Conservation (phyloP, 1,139 yeast species). For the Sugiyamaella pinicola region DNA sequence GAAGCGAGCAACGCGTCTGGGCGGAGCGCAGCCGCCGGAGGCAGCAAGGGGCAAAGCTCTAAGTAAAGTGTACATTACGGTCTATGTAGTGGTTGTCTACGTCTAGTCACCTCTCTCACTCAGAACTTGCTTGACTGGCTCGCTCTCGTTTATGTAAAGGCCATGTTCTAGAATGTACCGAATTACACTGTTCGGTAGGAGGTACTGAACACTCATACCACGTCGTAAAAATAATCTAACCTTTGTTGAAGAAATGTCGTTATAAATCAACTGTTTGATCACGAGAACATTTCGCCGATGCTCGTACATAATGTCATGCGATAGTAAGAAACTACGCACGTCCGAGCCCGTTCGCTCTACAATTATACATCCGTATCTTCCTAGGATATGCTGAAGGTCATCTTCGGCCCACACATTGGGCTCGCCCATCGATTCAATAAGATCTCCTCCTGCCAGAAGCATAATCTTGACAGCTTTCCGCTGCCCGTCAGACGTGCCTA, state of each 20-base stretch:
- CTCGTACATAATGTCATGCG: constrained; percentile 97
- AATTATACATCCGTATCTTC: constrained; percentile 92
- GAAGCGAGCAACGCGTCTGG: constrained; percentile 2
- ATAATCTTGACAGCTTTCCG: constrained; percentile 88
- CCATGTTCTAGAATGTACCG: constrained; percentile 92
- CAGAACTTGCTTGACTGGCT: constrained; percentile 92
- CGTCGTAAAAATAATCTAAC: constrained; percentile 88
- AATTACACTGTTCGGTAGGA: constrained; percentile 91
- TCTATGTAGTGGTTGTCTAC: no score
- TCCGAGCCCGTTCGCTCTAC: constrained; percentile 97
- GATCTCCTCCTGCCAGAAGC: constrained; percentile 97
- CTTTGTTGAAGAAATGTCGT: constrained; percentile 93
- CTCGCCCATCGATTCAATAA: constrained; percentile 99
- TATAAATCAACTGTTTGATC: constrained; percentile 91
- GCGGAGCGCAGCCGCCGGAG: constrained; percentile 3
- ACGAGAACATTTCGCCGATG: constrained; percentile 91
- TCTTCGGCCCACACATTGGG: constrained; percentile 99
- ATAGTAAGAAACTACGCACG: constrained; percentile 84
- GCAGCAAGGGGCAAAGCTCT: neutral
- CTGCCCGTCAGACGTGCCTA: constrained; percentile 70
- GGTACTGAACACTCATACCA: constrained; percentile 95
- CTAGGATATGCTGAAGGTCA: constrained; percentile 92
- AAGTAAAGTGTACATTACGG: neutral
- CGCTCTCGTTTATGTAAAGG: constrained; percentile 79
- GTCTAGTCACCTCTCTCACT: constrained; percentile 40